Conservation (phyloP, 768 basidiomycete genomes). For the Trametes punicea region DNA sequence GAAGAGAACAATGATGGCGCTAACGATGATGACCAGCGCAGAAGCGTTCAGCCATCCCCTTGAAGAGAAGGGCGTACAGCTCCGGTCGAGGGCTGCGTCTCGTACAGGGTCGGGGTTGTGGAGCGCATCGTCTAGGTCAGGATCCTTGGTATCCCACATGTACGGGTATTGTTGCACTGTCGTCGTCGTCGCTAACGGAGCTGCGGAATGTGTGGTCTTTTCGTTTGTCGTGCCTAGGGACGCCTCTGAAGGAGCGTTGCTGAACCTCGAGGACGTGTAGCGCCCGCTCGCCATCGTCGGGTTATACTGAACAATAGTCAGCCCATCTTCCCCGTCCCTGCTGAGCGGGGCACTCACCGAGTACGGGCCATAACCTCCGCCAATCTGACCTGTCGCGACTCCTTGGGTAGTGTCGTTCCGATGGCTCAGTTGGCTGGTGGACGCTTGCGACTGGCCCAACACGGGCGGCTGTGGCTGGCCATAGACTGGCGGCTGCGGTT, state of each 20-base stretch:
- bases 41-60: conserved; percentile 83
- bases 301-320: conserved; percentile 47
- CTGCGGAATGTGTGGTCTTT: conserved; percentile 28
- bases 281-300: conserved; percentile 44
- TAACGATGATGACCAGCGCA: conserved; percentile 65
- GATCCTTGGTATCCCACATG: conserved; percentile 74
- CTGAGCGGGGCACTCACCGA: conserved; percentile 44
- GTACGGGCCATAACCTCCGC: conserved; percentile 82
- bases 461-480: conserved; percentile 11
- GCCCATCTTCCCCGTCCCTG: neutral
- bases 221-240: conserved; percentile 39
- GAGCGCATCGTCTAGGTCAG: conserved; percentile 85
- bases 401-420: conserved; percentile 63
- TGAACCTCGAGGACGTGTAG: conserved; percentile 54
- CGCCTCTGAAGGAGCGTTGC: conserved; percentile 46
- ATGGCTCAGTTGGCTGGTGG: conserved; percentile 26
- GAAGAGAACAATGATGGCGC: conserved; percentile 74
- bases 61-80: conserved; percentile 71
- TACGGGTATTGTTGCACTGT: conserved; percentile 65
- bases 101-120: conserved; percentile 85
- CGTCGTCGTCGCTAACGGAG: conserved; percentile 43
- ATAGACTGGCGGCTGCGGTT: conserved; percentile 25
- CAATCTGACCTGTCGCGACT: conserved; percentile 78
- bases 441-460: conserved; percentile 18
- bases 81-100: conserved; percentile 54